Evolutionary conservation across 1,139 yeast species (phyloP).

Genomic region (Debaryomycetaceae sp.): DNA sequence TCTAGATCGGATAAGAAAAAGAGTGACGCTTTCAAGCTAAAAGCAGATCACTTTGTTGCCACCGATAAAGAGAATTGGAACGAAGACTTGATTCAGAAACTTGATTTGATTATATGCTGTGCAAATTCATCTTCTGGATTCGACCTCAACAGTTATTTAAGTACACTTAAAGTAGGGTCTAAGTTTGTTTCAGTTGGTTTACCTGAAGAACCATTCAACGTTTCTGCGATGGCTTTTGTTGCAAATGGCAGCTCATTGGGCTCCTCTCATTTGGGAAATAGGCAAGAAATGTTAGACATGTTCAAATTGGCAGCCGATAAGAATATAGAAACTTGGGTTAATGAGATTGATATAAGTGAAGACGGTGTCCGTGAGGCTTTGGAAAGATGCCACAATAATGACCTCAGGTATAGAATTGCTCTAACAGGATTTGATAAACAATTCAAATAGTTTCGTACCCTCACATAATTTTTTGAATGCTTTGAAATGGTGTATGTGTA

Average conservation of each 20-base stretch:
- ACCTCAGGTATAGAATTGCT: constrained; percentile 63
- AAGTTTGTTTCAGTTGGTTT: constrained; percentile 24
- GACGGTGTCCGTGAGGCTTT: constrained; percentile 48
- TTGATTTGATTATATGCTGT: constrained; percentile 49
- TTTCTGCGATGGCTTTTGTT: constrained; percentile 44
- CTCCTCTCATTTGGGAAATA: constrained; percentile 43
- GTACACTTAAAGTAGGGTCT: constrained; percentile 21
- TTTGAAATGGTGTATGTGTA: no score
- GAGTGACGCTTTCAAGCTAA: constrained; percentile 50
- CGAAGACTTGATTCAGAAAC: constrained; percentile 22
- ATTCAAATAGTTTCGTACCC: constrained; percentile 2
- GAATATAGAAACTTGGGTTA: constrained; percentile 54
- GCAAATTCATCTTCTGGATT: constrained; percentile 40
- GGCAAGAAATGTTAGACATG: constrained; percentile 51
- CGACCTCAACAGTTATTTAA: constrained; percentile 18
- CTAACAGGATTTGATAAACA: constrained; percentile 50
- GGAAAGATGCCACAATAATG: constrained; percentile 46
- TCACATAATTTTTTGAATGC: no score
- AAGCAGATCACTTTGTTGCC: constrained; percentile 52
- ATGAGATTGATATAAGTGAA: constrained; percentile 49
- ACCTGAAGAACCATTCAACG: constrained; percentile 31
- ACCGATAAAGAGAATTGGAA: constrained; percentile 40
- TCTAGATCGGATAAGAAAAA: constrained; percentile 48
- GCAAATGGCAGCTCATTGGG: constrained; percentile 40
- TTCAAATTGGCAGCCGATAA: constrained; percentile 51